Base-by-base conservation (phyloP, 768 basidiomycete species). In the Xerocomus brunneocitrinus region DNA sequence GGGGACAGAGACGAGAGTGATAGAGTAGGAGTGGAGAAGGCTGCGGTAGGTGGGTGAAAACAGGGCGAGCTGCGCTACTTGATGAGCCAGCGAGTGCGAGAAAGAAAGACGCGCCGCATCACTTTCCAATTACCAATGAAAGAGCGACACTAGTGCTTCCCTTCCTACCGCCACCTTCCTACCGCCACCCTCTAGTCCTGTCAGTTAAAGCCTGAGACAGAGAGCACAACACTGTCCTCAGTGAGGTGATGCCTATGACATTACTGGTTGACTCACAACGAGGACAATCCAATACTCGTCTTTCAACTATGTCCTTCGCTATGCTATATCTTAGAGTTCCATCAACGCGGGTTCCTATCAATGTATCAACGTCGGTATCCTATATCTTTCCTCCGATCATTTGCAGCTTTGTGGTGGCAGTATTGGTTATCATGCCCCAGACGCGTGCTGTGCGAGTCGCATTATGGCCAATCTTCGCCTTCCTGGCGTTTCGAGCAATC, bases 401-500 rank as follows among this genome's bases (percentile, higher is more conserved):
- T 16, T 16, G 24, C 27, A 14, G 24, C 27, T 27, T 43, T 14
- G 25, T 28, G 14, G 14, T 25, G 7, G 27, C 42, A 8, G 16
- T 25, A 9, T n/a, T 43, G 27, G 42, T 8, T 28, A 13, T 43
- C 3, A 43, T 25, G 4, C 42, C 27, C 5, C 24, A 43, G 2
- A 28, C 42, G 5, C 27, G 72, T 19, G 46, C 62, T 5, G 55
- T 76, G 31, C 79, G 81, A 32, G 55, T 80, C 44, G 76, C 74
- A 7, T 56, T 82, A 22, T 70, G 81, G 34, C 79, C 81, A 5
- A 49, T 80, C 40, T 73, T 77, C 0, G 59, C 78, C 4, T 75
- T 72, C 62, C 57, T 69, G 8, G 66, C 76, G 5, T 77, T 76
- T 47, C 71, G 75, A 27, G 74, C 75, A 5, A 68, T 69, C 4